Conservation (phyloP, 768 basidiomycete species). For the Hortiboletus flavorubellus region DNA sequence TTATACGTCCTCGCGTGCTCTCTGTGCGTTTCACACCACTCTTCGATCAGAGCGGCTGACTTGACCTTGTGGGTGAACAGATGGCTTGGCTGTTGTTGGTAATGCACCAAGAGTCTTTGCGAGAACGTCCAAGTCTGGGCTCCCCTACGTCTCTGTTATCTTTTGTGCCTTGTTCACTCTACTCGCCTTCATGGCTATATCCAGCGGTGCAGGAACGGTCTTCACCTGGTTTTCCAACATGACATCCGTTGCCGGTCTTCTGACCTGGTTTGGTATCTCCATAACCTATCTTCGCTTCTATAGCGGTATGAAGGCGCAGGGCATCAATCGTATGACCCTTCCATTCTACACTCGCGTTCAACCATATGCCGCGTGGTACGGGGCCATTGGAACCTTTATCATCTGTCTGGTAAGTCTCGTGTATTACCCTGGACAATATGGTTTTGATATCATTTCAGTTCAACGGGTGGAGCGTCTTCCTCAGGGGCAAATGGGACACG, state of each 20-base stretch:
- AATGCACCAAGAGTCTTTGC: conserved; percentile 83
- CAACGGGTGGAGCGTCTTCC: conserved; percentile 51
- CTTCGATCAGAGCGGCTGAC: background rate
- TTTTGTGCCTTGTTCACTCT: conserved; percentile 63
- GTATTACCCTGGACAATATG: background rate
- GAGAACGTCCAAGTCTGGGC: conserved; percentile 63
- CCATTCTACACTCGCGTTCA: conserved; percentile 70
- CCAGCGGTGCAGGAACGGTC: conserved; percentile 61
- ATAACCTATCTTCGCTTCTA: conserved; percentile 83
- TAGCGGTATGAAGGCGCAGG: conserved; percentile 77
- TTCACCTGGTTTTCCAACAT: conserved; percentile 82
- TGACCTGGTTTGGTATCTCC: conserved; percentile 80
- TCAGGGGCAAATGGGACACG: conserved; percentile 48
- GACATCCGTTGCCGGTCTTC: conserved; percentile 64
- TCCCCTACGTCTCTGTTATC: conserved; percentile 73
- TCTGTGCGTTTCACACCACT: conserved; percentile 53
- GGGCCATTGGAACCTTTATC: conserved; percentile 33
- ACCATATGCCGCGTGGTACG: conserved; percentile 69
- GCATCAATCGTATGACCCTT: conserved; percentile 63
- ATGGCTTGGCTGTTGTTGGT: conserved; percentile 74
- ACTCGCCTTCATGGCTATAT: conserved; percentile 82
- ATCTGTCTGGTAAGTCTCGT: conserved; percentile 57
- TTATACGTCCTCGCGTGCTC: conserved; percentile 83
- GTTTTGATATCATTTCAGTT: conserved; percentile 41
- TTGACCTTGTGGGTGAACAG: conserved; percentile 32